These are phyloP conservation scores for Immersiporthe knoxdaviesiana DNA, from an alignment of 2,329 filamentous ascomycete species.

Conservation along the genomic window DNA sequence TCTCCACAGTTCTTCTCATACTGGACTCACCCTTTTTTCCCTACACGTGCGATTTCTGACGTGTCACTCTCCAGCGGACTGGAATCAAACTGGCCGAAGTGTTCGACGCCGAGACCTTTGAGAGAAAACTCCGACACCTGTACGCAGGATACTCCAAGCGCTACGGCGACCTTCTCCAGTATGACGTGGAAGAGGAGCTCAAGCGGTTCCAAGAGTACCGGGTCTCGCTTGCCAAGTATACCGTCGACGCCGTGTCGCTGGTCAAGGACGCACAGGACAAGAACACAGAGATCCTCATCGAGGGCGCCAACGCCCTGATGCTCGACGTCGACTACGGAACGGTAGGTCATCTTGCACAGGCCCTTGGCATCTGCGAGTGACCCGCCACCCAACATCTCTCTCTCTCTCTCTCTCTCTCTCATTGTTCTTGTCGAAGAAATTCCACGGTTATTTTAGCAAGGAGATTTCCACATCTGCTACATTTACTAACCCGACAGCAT, in stretches of 20 bases:
- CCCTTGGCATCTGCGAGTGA: too few species aligned
- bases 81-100: conserved; percentile 70
- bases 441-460: too few species aligned
- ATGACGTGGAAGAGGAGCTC: conserved; percentile 73
- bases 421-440: too few species aligned
- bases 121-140: conserved; percentile 65
- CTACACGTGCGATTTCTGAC: conserved; percentile 8
- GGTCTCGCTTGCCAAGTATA: conserved; percentile 59
- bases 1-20: too few species aligned
- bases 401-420: too few species aligned
- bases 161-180: conserved; percentile 67
- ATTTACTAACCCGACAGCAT: background rate
- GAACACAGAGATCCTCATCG: conserved; percentile 60
- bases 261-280: conserved; percentile 59
- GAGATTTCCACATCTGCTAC: too few species aligned
- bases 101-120: conserved; percentile 68
- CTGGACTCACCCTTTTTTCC: background rate
- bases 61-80: conserved; percentile 47
- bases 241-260: conserved; percentile 69
- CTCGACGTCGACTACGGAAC: conserved; percentile 63
- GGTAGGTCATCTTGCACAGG: background rate
- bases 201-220: conserved; percentile 62
- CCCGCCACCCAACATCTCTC: background rate
- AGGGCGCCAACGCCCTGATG: conserved; percentile 66
- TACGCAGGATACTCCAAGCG: conserved; percentile 67